Percentiles rank a stretch among this genome's conserved stretches.
These are phyloP conservation scores for Stachybotrys echinatus DNA, from an alignment of 2,329 filamentous ascomycete genomes.

Conservation along the genomic window DNA sequence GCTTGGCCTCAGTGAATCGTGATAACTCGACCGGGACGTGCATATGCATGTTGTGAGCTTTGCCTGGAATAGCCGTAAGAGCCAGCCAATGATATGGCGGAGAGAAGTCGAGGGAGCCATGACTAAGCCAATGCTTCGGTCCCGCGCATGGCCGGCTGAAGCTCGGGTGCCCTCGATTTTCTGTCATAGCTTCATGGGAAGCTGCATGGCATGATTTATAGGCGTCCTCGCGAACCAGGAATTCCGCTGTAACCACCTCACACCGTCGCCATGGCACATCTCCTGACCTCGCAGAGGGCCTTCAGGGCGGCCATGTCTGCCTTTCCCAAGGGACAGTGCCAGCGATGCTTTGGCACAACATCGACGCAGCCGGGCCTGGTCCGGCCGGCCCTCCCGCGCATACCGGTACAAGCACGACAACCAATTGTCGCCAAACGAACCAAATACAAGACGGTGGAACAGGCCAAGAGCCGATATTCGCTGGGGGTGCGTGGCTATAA, in stretches of 20 bases:
- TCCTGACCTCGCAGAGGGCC: constrained; percentile 25
- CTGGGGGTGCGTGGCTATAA: constrained; percentile 40
- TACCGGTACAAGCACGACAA: constrained; percentile 24
- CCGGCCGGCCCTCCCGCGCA: constrained; percentile 25
- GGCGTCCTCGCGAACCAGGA: neutral
- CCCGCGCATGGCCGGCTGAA: neutral
- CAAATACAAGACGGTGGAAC: constrained; percentile 49
- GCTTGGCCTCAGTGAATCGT: too few relatives aligned
- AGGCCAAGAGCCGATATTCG: constrained; percentile 53
- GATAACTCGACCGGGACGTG: too few relatives aligned
- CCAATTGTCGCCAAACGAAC: constrained; percentile 31
- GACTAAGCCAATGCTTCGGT: neutral
- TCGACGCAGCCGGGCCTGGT: constrained; percentile 27
- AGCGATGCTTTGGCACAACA: constrained; percentile 34
- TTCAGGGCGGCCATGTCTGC: constrained; percentile 26
- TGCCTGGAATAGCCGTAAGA: too few relatives aligned
- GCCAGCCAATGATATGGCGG: constrained; percentile 2
- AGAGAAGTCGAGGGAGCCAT: neutral
- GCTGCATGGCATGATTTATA: neutral
- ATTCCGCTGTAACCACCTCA: neutral
- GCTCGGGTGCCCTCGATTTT: neutral
- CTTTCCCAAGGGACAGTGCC: constrained; percentile 29
- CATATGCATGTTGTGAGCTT: too few relatives aligned
- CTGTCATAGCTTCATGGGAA: neutral
- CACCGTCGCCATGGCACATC: constrained; percentile 30